Conservation (phyloP, 2,329 filamentous ascomycete species). For the Colletotrichum sidae region DNA sequence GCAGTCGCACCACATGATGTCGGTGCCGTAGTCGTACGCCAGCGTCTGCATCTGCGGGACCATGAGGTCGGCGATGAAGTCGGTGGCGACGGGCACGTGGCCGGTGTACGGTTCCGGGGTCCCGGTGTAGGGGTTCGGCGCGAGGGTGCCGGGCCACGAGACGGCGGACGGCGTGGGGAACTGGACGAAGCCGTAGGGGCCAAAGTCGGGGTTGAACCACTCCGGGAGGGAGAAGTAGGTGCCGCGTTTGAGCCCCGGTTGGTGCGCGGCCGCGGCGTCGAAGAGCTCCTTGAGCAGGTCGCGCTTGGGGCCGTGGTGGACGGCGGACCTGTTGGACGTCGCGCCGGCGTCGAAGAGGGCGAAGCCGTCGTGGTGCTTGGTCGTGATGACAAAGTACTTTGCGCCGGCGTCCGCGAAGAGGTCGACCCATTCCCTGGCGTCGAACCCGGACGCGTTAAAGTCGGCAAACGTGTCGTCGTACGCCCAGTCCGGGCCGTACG, state of each 20-base stretch:
- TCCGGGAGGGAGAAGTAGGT: conserved; percentile 62
- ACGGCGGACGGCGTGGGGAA: conserved; percentile 48
- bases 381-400: conserved; percentile 60
- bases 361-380: conserved; percentile 62
- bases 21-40: conserved; percentile 54
- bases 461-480: conserved; percentile 68
- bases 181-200: conserved; percentile 55
- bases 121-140: conserved; percentile 56
- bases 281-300: conserved; percentile 53
- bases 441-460: conserved; percentile 62
- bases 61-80: conserved; percentile 57
- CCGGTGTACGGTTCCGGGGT: conserved; percentile 56
- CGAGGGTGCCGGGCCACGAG: conserved; percentile 43
- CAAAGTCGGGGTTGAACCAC: conserved; percentile 61
- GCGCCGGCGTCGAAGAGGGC: conserved; percentile 54
- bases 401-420: conserved; percentile 64
- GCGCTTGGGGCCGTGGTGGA: conserved; percentile 51
- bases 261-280: conserved; percentile 40
- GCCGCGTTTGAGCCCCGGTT: conserved; percentile 45
- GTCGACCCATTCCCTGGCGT: conserved; percentile 66
- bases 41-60: conserved; percentile 60
- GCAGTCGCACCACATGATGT: conserved; percentile 64
- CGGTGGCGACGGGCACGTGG: conserved; percentile 48
- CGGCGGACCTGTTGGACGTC: conserved; percentile 52
- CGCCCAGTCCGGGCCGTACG: conserved; percentile 61